A percentile compares a stretch with the other conserved stretches of the same genome.
Evolutionary conservation across 2,329 filamentous ascomycete genomes (phyloP).

Genomic region (Cercospora beticola): DNA sequence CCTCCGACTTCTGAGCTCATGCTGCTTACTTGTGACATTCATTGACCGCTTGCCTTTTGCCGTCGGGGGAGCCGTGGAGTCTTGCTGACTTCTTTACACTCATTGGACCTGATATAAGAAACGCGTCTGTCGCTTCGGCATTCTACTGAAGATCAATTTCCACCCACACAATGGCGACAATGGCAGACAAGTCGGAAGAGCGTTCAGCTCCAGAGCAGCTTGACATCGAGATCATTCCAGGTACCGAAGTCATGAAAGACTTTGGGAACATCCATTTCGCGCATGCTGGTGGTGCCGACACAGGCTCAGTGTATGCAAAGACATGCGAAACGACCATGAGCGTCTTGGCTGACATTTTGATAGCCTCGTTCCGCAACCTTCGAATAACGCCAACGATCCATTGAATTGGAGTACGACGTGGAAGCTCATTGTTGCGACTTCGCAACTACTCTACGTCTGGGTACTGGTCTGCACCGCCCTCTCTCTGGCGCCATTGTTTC

Average conservation of each 20-base stretch:
- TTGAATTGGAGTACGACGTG: constrained; percentile 33
- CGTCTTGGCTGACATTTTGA: background rate
- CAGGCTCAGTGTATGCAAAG: constrained; percentile 31
- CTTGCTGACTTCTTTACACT: background rate
- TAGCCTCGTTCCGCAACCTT: constrained; percentile 34
- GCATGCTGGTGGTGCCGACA: constrained; percentile 29
- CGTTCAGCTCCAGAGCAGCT: constrained; percentile 25
- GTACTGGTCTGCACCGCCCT: constrained; percentile 46
- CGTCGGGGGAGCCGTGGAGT: background rate
- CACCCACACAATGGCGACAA: background rate
- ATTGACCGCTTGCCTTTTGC: background rate
- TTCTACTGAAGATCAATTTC: background rate
- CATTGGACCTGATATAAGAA: background rate
- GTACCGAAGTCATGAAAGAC: constrained; percentile 36
- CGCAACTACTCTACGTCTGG: constrained; percentile 45
- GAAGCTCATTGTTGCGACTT: constrained; percentile 40
- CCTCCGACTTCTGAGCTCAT: background rate
- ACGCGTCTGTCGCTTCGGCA: background rate
- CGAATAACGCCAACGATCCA: constrained; percentile 29
- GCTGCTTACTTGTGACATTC: background rate
- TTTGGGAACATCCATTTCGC: constrained; percentile 31
- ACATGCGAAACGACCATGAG: background rate
- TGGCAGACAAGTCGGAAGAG: constrained; percentile 7
- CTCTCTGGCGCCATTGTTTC: constrained; percentile 48
- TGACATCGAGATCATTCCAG: constrained; percentile 34